Percentiles rank a stretch among this genome's conserved stretches.
Conservation (phyloP, 345 rosid species). For the Linum trigynum region DNA sequence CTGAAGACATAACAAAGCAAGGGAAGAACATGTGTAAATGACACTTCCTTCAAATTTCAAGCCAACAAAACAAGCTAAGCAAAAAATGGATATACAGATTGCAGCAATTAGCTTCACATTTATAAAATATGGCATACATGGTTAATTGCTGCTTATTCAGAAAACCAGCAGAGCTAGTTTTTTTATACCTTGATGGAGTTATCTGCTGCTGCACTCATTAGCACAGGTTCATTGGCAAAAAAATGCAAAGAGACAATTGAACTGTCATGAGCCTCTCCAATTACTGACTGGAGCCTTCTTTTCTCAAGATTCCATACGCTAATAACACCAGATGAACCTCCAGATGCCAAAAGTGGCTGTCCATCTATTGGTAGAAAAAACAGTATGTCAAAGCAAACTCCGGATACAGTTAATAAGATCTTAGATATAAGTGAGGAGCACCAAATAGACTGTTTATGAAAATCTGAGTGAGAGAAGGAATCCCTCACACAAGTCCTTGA, state of each 20-base stretch:
- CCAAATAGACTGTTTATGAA: too few relatives aligned
- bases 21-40: not conserved
- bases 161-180: not conserved
- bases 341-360: slow-evolving; percentile 89
- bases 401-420: not conserved
- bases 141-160: not conserved
- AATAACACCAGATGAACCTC: slow-evolving; percentile 89
- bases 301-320: slow-evolving; percentile 97
- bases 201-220: slow-evolving; percentile 90
- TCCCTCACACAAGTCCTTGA: not conserved
- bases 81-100: not conserved
- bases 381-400: not conserved
- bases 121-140: not conserved
- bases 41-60: not conserved
- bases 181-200: slow-evolving; percentile 79
- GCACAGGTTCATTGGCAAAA: slow-evolving; percentile 91
- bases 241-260: slow-evolving; percentile 71
- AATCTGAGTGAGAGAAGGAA: not conserved
- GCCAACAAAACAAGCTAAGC: not conserved
- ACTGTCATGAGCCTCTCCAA: slow-evolving; percentile 89
- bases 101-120: not conserved
- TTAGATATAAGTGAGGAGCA: too few relatives aligned
- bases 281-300: slow-evolving; percentile 74
- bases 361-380: slow-evolving; percentile 44
- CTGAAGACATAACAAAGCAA: not conserved